Base-by-base conservation (phyloP, 2,329 filamentous ascomycete species). In the Phialocephala sp. region DNA sequence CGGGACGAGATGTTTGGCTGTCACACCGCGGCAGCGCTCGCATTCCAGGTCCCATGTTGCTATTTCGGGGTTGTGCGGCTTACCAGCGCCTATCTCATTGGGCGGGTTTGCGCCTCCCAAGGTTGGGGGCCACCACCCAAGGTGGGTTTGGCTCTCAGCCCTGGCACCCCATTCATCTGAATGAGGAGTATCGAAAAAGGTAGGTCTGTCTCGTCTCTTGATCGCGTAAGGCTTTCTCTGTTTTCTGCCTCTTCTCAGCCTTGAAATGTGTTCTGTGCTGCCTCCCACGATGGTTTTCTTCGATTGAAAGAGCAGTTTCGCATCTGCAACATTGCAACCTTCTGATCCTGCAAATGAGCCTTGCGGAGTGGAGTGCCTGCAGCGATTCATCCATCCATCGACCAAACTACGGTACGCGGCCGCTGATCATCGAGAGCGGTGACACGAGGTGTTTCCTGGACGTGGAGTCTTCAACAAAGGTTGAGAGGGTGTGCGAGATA, bases 31-130 rank as follows among this genome's bases (percentile, higher is more conserved):
- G 36, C 8, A 57, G 27, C 27, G 3, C 35, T 37, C 32, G 35
- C 32, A 12, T 24, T 14, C 18, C 39, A 32, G 52, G 24, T 36
- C 18, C 50, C 8, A 56, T 39, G 55, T 22, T 57, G 15, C 55
- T 57, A 57, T 57, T 57, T 57, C 24, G 2, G 22, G 27, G 37
- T 5, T 8, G 20, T 18, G 55, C 35, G 32, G 52, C 52, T 35
- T 56, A 56, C 27, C 15, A 56, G 55, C 55, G 55, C 35, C 24
- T 57, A 57, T n/a, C 12, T 39, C 32, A 57, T 57, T 57, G 32
- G 55, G 22, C 6, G 32, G 4, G 5, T 4, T n/a, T 5, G 22
- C 50, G 50, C 50, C 50, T 54, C 41, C 41, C 41, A 43, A 24
- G 45, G 45, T 50, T 50, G 45, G 45, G 45, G 45, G 45, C 45